These are phyloP conservation scores for Fusarium nematophilum DNA, from an alignment of 2,329 filamentous ascomycete genomes.

Conservation along the genomic window DNA sequence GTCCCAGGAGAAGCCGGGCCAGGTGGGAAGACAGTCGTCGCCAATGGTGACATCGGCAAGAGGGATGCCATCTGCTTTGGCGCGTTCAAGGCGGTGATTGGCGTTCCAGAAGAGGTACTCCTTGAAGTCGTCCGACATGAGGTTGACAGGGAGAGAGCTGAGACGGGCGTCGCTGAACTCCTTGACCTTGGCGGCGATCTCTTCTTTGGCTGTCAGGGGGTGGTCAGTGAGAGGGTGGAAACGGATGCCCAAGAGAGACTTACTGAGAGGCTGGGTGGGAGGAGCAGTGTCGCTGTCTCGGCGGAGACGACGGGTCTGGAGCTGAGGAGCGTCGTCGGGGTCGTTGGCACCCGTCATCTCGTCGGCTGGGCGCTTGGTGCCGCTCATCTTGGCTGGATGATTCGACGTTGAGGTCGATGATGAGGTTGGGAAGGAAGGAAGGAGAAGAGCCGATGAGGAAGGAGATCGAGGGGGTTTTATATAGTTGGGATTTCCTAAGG, in stretches of 20 bases:
- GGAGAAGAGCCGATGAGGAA: too few species aligned
- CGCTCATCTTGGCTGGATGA: background rate
- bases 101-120: slow-evolving; percentile 35
- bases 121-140: slow-evolving; percentile 38
- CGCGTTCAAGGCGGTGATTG: slow-evolving; percentile 39
- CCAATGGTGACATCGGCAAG: slow-evolving; percentile 41
- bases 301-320: background rate
- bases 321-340: background rate
- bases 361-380: background rate
- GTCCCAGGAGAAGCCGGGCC: slow-evolving; percentile 43
- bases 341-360: background rate
- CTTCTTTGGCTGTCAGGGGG: slow-evolving; percentile 1
- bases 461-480: too few species aligned
- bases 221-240: too few species aligned
- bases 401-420: background rate
- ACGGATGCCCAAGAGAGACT: background rate
- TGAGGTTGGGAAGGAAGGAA: background rate
- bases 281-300: background rate
- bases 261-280: background rate
- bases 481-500: too few species aligned
- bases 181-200: background rate
- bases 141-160: slow-evolving; percentile 28
- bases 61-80: slow-evolving; percentile 19
- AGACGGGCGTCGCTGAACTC: slow-evolving; percentile 28
- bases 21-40: slow-evolving; percentile 46